Base-by-base conservation (phyloP, 148 eudicot genomes). In the Rheum nobile region DNA sequence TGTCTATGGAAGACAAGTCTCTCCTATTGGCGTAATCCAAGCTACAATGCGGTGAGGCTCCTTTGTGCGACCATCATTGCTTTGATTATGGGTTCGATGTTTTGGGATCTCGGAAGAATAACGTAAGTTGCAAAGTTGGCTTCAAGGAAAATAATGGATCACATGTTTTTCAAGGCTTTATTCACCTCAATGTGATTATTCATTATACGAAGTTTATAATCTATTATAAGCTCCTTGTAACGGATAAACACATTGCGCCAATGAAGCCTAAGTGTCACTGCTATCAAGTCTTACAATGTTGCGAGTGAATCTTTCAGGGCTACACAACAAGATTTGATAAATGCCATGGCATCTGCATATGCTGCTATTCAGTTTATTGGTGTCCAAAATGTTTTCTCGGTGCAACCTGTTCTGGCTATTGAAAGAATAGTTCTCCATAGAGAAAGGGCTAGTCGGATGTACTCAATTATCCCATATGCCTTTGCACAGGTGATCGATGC, bases 401-500 rank as follows among this genome's bases (percentile, higher is more conserved):
- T 71, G 31, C 73, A 71, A 42, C 44, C 47, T 71, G 21, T 38
- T 21, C 41, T 71, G 24, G 29, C 31, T 22, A 37, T 24, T 6
- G 73, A 71, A 71, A 71, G 73, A 13, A 42, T 37, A 8, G 50
- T 71, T 13, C 21, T 71, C 31, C 41, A 71, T 12, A 41, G 73
- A 42, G 73, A 71, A 71, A 71, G 48, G 50, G 24, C 41, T 13
- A 37, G 39, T 16, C 39, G 71, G 71, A 67, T 67, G 71, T 37
- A 67, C 42, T 67, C 71, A n/a, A 14, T 21, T 9, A 19, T 71
- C 8, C 47, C 73, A 11, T 71, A 71, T 4, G 50, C 73, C 32
- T 42, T 71, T 9, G 44, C 73, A 71, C 73, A 71, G 73, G 73
- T 41, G 31, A n/a, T n/a, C n/a, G n/a, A n/a, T n/a, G n/a, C n/a